Base-by-base conservation (phyloP, 257 asterid species). In the Solanum ahanhuiri region DNA sequence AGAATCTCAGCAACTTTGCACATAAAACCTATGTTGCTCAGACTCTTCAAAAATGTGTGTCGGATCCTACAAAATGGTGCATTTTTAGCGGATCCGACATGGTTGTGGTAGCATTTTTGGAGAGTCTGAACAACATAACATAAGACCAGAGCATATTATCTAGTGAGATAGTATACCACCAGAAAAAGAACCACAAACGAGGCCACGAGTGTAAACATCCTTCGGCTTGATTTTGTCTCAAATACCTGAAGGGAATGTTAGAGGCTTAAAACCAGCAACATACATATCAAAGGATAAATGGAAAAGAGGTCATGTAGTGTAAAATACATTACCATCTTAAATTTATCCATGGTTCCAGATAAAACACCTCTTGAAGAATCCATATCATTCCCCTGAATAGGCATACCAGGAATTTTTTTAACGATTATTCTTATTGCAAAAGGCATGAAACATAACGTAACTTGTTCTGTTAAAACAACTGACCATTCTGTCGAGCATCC, bases 271-370 rank as follows among this genome's bases (percentile, higher is more conserved):
- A 73, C 57, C 18, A 37, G 82, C 6, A 54, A 88, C 77, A 9
- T 25, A 54, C 25, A 25, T 22, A 57, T 79, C 86, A 18, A 67
- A 57, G 4, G 22, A 33, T 10, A 51, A 69, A 37, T 6, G 66
- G 67, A 73, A 34, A 4, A 28, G 17, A 75, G 1, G 25, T 23
- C 67, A 48, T 43, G 66, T 41, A 51, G 23, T 86, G 39, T 33
- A 89, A 75, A 54, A n/a, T 57, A 71, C 72, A 20, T 92, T 39
- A 96, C 99, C 98, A 85, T 95, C 94, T 94, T 96, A 87, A 96
- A 95, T 90, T 94, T 96, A 88, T 96, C 99, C 98, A 96, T 93
- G 66, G 99, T 95, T 89, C 99, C 98, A 17, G 98, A 92, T 63
- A 96, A 84, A 83, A 96, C 91, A 84, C 98, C 99, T 88, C 99